Conservation (phyloP, 2,329 filamentous ascomycete genomes). For the Paramyrothecium sp. region DNA sequence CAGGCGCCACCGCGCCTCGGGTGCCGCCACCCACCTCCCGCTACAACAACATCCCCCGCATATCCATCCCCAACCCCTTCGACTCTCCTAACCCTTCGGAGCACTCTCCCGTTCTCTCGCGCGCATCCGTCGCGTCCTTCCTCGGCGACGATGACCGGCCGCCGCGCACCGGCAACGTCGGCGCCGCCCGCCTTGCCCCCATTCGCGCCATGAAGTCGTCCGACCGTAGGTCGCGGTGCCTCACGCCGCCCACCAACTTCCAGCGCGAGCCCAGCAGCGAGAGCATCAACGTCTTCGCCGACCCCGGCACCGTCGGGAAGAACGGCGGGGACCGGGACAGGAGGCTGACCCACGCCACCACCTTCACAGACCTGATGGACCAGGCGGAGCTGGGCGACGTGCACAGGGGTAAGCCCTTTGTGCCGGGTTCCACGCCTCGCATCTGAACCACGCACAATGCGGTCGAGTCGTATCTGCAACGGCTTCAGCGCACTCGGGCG, state of each 20-base stretch:
- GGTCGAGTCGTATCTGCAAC: background rate
- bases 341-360: constrained; percentile 36
- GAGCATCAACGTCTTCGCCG: constrained; percentile 53
- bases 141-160: constrained; percentile 21
- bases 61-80: constrained; percentile 35
- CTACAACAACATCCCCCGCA: constrained; percentile 13
- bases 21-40: background rate
- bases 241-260: constrained; percentile 27
- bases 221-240: constrained; percentile 17
- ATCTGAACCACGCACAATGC: constrained; percentile 19
- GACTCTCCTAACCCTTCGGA: constrained; percentile 27
- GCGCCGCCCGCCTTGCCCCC: constrained; percentile 24
- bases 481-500: background rate
- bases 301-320: constrained; percentile 38
- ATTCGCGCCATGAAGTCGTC: constrained; percentile 38
- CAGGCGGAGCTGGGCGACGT: constrained; percentile 41
- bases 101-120: constrained; percentile 2
- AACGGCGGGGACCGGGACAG: constrained; percentile 12
- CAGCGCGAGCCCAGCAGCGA: constrained; percentile 44
- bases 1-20: no score
- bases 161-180: constrained; percentile 23
- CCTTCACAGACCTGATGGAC: constrained; percentile 54
- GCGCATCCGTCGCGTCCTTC: constrained; percentile 14
- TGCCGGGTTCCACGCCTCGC: constrained; percentile 34
- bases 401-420: constrained; percentile 38